These are phyloP conservation scores for Camelina neglecta DNA, from an alignment of 345 rosid genomes.

Conservation along the genomic window DNA sequence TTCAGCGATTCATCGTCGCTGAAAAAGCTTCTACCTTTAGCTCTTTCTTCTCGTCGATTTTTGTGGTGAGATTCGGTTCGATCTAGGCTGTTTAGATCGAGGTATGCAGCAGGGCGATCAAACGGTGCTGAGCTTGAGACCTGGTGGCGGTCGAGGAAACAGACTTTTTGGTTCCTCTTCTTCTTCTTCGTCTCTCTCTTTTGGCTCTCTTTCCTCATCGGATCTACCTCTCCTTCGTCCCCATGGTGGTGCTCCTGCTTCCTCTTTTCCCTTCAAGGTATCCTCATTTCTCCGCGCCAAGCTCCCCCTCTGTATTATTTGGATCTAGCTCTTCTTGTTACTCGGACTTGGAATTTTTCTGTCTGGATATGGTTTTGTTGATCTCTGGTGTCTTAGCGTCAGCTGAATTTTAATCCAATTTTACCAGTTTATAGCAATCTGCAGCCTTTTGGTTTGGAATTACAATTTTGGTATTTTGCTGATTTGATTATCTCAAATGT, in stretches of 20 bases:
- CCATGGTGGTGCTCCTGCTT: slow-evolving; percentile 59
- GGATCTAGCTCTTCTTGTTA: slow-evolving; percentile 52
- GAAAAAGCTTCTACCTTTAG: slow-evolving; percentile 31
- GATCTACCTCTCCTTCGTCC: slow-evolving; percentile 80
- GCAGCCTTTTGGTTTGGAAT: slow-evolving; percentile 5
- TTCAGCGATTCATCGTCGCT: slow-evolving; percentile 49
- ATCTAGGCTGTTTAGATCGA: slow-evolving; percentile 48
- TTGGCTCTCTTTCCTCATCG: slow-evolving; percentile 63
- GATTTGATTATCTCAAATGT: slow-evolving; percentile 5
- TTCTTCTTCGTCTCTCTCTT: slow-evolving; percentile 60
- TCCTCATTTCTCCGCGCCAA: neutral
- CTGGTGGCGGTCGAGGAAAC: slow-evolving; percentile 98
- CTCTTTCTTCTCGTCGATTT: slow-evolving; percentile 1
- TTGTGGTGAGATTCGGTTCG: slow-evolving; percentile 21
- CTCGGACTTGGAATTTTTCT: neutral
- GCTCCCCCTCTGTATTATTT: slow-evolving; percentile 24
- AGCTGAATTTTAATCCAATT: slow-evolving; percentile 8
- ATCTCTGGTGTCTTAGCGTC: slow-evolving; percentile 15
- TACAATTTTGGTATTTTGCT: neutral
- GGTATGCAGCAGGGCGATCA: slow-evolving; percentile 98
- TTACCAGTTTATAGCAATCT: neutral
- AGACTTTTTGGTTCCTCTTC: slow-evolving; percentile 68
- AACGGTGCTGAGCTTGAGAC: slow-evolving; percentile 97
- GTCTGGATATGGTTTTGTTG: slow-evolving; percentile 13
- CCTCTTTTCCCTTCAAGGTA: slow-evolving; percentile 54